phyloP scores from a whole-genome alignment of 139 green algal species.

The Chlorella sorokiniana region DNA sequence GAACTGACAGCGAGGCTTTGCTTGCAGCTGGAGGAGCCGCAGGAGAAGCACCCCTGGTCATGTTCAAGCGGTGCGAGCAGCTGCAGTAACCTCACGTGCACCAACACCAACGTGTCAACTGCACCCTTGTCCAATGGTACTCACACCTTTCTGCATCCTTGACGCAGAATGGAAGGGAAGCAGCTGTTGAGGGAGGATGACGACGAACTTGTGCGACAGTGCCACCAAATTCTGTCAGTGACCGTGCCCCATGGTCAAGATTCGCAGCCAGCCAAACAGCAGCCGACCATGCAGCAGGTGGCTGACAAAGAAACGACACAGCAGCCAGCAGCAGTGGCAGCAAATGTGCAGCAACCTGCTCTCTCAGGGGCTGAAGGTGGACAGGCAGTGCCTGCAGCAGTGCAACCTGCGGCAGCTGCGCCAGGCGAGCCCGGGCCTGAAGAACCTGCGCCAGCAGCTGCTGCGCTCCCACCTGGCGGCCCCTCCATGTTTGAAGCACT shows the following conservation, averaged over 20 bases:
- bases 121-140: background rate
- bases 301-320: background rate
- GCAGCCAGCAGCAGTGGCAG: slow-evolving; percentile 2
- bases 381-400: background rate
- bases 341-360: background rate
- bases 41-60: too few species aligned
- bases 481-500: background rate
- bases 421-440: too few species aligned
- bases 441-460: background rate
- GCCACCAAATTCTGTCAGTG: background rate
- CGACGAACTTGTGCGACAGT: slow-evolving; percentile 13
- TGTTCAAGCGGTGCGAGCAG: too few species aligned
- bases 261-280: background rate
- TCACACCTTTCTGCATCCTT: background rate
- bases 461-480: background rate
- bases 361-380: too few species aligned
- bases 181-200: slow-evolving; percentile 10
- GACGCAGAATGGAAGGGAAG: background rate
- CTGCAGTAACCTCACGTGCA: background rate
- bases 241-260: background rate
- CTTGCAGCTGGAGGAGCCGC: too few species aligned
- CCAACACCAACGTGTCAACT: background rate
- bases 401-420: too few species aligned
- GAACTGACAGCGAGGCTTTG: too few species aligned
- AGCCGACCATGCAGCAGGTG: background rate